phyloP scores from a whole-genome alignment of 495 filamentous ascomycete species.

The Hyaloscypha hepaticicola region DNA sequence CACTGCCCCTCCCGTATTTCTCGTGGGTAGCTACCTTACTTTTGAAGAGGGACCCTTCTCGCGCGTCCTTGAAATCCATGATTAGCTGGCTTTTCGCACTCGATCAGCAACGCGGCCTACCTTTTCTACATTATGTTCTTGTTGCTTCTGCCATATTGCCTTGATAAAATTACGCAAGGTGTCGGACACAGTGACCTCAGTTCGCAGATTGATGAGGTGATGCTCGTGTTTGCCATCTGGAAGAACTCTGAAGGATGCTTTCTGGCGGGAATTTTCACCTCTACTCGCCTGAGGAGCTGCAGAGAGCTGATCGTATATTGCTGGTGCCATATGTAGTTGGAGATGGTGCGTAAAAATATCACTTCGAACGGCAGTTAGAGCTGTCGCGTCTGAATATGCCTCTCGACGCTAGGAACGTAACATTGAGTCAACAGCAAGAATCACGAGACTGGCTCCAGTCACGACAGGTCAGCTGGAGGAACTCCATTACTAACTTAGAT shows the following conservation, averaged over 20 bases:
- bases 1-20: not conserved
- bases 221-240: constrained; percentile 4
- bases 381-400: constrained; percentile 6
- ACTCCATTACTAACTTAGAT: too few species aligned
- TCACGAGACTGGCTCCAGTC: not conserved
- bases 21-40: not conserved
- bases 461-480: too few species aligned
- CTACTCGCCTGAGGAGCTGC: not conserved
- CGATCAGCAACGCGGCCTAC: not conserved
- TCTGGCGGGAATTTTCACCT: constrained; percentile 6
- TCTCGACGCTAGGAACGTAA: not conserved
- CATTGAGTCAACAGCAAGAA: constrained; percentile 2
- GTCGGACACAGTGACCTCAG: not conserved
- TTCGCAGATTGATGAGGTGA: not conserved
- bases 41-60: not conserved
- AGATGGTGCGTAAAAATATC: not conserved
- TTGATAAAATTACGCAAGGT: constrained; percentile 1
- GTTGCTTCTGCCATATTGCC: not conserved
- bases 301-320: not conserved
- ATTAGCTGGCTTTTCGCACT: constrained; percentile 1
- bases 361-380: constrained; percentile 5
- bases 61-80: not conserved
- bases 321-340: constrained; percentile 3
- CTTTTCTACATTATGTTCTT: not conserved
- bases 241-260: constrained; percentile 1